phyloP scores from a whole-genome alignment of 164 flowering plant genomes.

The Dillenia suffruticosa region DNA sequence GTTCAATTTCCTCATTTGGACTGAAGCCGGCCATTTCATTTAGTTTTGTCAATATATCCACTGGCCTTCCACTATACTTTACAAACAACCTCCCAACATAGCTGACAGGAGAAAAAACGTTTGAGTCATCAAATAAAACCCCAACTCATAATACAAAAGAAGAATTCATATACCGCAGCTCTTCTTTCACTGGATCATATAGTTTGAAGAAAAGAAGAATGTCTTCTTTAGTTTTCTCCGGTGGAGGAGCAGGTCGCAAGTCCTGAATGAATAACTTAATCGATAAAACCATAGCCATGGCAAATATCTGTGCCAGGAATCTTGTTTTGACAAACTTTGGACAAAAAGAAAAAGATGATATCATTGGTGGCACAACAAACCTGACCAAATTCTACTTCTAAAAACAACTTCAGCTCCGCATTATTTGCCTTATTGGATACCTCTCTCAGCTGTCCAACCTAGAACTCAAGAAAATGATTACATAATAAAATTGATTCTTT shows the following conservation, averaged over 20 bases:
- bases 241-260: slow-evolving; percentile 58
- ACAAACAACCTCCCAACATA: slow-evolving; percentile 90
- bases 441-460: slow-evolving; percentile 88
- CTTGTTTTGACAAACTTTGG: too few relatives aligned
- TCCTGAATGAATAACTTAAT: slow-evolving; percentile 40
- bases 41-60: slow-evolving; percentile 61
- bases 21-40: slow-evolving; percentile 91
- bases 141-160: not conserved
- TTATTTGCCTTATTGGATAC: slow-evolving; percentile 70
- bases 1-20: slow-evolving; percentile 85
- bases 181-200: slow-evolving; percentile 84
- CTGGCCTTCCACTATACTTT: slow-evolving; percentile 70
- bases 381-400: slow-evolving; percentile 76
- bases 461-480: slow-evolving; percentile 8
- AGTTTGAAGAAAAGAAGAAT: slow-evolving; percentile 90
- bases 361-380: slow-evolving; percentile 15
- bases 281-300: too few relatives aligned
- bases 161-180: slow-evolving; percentile 46
- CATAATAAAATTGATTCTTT: too few relatives aligned
- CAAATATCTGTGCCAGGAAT: too few relatives aligned
- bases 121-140: too few relatives aligned
- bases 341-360: too few relatives aligned
- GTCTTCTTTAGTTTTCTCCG: slow-evolving; percentile 80
- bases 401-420: slow-evolving; percentile 76
- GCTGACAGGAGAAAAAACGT: slow-evolving; percentile 27